Evolutionary conservation across 164 flowering plant genomes (phyloP).

Genomic region (Vitis amurensis): DNA sequence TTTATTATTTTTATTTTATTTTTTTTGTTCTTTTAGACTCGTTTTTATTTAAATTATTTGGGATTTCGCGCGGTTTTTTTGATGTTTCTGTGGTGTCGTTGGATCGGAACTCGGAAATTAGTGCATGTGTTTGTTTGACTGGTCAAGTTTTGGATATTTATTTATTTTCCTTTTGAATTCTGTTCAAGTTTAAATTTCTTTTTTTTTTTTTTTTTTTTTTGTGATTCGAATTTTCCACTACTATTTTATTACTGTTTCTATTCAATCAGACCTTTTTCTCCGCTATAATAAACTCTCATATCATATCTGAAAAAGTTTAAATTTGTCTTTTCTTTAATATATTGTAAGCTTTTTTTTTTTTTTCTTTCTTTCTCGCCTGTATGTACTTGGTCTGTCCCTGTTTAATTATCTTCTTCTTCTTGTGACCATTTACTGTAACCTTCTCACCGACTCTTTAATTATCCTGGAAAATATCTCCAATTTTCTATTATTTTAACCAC

Average conservation of each 20-base stretch:
- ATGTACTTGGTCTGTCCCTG: background rate
- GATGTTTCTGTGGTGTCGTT: constrained; percentile 9
- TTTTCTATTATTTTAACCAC: background rate
- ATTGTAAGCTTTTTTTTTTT: constrained; percentile 6
- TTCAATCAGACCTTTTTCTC: constrained; percentile 12
- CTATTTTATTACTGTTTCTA: background rate
- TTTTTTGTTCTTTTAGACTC: background rate
- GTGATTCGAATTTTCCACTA: background rate
- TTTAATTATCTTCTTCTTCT: constrained; percentile 7
- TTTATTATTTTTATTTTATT: background rate
- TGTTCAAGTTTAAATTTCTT: background rate
- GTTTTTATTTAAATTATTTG: constrained; percentile 2
- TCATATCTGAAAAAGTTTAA: constrained; percentile 21
- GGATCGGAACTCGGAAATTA: constrained; percentile 14
- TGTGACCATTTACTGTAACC: constrained; percentile 12
- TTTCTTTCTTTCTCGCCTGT: background rate
- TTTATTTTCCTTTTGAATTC: constrained; percentile 13
- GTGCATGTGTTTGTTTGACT: constrained; percentile 30
- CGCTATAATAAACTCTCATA: constrained; percentile 4
- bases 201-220: constrained; percentile 5
- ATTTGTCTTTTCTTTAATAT: constrained; percentile 42
- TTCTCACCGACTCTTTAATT: constrained; percentile 8
- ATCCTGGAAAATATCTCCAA: background rate
- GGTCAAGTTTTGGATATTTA: constrained; percentile 24
- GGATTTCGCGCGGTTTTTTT: constrained; percentile 31